phyloP scores from a whole-genome alignment of 441 rosid species.

The Mallotus repandus region DNA sequence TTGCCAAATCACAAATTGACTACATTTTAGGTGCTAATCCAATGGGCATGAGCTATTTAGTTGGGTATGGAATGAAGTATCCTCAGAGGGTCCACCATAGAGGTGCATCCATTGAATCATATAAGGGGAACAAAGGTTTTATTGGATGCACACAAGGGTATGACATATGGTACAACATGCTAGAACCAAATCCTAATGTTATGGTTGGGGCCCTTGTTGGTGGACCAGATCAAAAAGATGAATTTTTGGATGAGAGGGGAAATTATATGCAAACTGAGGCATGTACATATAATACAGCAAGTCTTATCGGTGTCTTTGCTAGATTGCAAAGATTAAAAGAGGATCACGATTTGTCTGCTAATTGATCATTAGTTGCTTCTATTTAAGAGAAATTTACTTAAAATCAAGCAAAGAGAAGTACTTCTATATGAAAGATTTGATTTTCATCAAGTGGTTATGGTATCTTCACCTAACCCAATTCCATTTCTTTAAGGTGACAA shows the following conservation, averaged over 20 bases:
- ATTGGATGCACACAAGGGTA: constrained; percentile 96
- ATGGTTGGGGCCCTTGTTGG: constrained; percentile 83
- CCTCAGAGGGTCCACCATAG: constrained; percentile 82
- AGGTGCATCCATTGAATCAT: constrained; percentile 75
- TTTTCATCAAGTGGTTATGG: background rate
- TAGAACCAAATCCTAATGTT: constrained; percentile 69
- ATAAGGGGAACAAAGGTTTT: constrained; percentile 59
- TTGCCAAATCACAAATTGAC: constrained; percentile 79
- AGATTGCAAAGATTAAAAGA: constrained; percentile 32
- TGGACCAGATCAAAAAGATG: constrained; percentile 67
- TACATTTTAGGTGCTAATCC: constrained; percentile 83
- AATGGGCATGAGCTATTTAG: constrained; percentile 74
- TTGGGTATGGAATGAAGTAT: constrained; percentile 65
- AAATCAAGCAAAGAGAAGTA: no score
- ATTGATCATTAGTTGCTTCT: constrained; percentile 13
- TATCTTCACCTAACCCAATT: background rate
- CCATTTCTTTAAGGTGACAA: background rate
- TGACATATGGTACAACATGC: constrained; percentile 61
- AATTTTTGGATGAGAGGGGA: constrained; percentile 57
- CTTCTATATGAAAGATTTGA: no score
- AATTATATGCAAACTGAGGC: constrained; percentile 85
- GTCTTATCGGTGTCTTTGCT: constrained; percentile 80
- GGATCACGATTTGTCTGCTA: background rate
- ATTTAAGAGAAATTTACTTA: background rate
- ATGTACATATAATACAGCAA: constrained; percentile 84